These are phyloP conservation scores for Sordariomycetes sp. DNA, from an alignment of 2,329 filamentous ascomycete species.

Conservation along the genomic window DNA sequence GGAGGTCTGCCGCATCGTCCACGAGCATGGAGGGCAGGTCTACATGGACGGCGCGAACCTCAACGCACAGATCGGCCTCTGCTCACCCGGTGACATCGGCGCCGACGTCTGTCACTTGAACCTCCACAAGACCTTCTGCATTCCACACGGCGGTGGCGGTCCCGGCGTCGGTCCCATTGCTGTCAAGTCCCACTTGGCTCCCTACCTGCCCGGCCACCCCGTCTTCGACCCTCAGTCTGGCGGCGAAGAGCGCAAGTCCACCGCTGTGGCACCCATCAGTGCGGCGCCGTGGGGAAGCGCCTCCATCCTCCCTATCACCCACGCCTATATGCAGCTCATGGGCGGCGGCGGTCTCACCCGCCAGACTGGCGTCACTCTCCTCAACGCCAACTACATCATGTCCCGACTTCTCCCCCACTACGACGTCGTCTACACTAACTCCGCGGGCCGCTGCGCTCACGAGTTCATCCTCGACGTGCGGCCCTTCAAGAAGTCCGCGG, in stretches of 20 bases:
- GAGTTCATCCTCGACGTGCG: conserved; percentile 92
- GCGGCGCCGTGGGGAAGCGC: conserved; percentile 81
- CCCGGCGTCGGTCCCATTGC: conserved; percentile 91
- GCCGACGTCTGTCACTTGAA: conserved; percentile 96
- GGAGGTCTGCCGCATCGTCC: conserved; percentile 74
- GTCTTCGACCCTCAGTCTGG: background rate
- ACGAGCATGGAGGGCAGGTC: conserved; percentile 81
- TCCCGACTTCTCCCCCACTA: conserved; percentile 78
- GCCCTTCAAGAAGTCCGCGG: conserved; percentile 70
- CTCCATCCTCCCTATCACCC: conserved; percentile 86
- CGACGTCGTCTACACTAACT: conserved; percentile 86
- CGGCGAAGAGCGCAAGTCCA: conserved; percentile 16
- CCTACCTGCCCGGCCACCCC: conserved; percentile 55
- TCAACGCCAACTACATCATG: conserved; percentile 96
- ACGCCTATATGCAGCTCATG: conserved; percentile 95
- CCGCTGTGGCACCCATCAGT: conserved; percentile 57
- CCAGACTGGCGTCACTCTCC: conserved; percentile 82
- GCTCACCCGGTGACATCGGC: conserved; percentile 88
- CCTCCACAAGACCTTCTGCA: conserved; percentile 98
- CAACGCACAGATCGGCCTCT: conserved; percentile 97
- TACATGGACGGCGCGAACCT: conserved; percentile 99
- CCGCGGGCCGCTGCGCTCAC: conserved; percentile 78
- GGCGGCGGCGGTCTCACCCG: conserved; percentile 66
- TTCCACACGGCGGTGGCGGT: conserved; percentile 92
- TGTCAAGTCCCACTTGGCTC: conserved; percentile 70